Evolutionary conservation across 768 basidiomycete species (phyloP).

Genomic region (Tubosaeta sp.): DNA sequence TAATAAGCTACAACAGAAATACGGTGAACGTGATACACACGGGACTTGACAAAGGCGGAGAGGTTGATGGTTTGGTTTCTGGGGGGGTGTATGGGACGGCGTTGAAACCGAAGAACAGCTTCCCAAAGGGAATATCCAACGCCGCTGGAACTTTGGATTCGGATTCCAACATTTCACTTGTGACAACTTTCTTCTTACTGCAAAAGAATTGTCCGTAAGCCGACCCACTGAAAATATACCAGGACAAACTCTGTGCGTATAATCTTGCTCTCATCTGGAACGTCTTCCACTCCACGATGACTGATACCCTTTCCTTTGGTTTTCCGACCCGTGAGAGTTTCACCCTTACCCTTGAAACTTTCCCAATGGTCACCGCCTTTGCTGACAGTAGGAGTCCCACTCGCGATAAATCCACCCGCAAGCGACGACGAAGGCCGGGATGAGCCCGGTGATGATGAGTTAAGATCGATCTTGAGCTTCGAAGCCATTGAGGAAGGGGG

Average conservation of each 20-base stretch:
- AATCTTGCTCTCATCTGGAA: slow-evolving; percentile 81
- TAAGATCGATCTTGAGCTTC: slow-evolving; percentile 91
- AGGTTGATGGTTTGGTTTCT: slow-evolving; percentile 21
- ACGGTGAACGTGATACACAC: slow-evolving; percentile 18
- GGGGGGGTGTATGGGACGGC: slow-evolving; percentile 64
- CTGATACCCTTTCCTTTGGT: slow-evolving; percentile 94
- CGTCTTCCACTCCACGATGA: slow-evolving; percentile 75
- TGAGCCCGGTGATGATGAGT: slow-evolving; percentile 81
- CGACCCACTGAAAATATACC: not conserved
- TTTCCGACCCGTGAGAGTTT: slow-evolving; percentile 84
- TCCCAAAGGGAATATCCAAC: slow-evolving; percentile 85
- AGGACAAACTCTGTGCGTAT: slow-evolving; percentile 79
- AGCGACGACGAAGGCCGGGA: slow-evolving; percentile 76
- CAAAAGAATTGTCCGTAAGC: slow-evolving; percentile 11
- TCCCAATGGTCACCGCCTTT: slow-evolving; percentile 87
- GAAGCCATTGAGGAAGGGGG: slow-evolving; percentile 91
- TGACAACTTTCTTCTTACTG: slow-evolving; percentile 81
- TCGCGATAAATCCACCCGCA: slow-evolving; percentile 58
- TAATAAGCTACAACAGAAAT: not conserved
- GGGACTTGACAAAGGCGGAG: slow-evolving; percentile 28
- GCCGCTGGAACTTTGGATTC: slow-evolving; percentile 83
- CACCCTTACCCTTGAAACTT: slow-evolving; percentile 93
- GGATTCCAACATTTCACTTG: slow-evolving; percentile 70
- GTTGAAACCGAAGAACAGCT: slow-evolving; percentile 96
- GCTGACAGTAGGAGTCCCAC: slow-evolving; percentile 51